phyloP scores from a whole-genome alignment of 2,329 filamentous ascomycete species.

The Botrytis cinerea region DNA sequence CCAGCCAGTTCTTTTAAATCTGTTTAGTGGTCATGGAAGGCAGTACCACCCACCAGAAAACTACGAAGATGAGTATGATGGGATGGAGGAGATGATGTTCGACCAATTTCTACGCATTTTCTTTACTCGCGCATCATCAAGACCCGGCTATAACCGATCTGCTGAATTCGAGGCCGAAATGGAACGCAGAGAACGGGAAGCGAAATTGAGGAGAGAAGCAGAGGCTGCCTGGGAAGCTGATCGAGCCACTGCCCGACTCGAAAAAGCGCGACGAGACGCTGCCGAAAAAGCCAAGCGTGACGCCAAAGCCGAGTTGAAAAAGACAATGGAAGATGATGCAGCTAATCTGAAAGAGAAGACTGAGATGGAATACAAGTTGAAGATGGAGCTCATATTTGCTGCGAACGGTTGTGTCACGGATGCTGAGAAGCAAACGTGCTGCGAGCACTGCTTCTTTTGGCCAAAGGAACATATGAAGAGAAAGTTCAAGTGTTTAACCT shows the following conservation, averaged over 20 bases:
- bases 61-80: background rate
- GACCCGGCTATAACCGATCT: background rate
- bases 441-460: slow-evolving; percentile 31
- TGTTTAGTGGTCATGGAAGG: background rate
- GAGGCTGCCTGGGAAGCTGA: background rate
- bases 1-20: background rate
- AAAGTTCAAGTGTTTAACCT: slow-evolving; percentile 32
- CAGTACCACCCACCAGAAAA: background rate
- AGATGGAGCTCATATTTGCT: slow-evolving; percentile 24
- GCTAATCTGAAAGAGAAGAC: slow-evolving; percentile 8
- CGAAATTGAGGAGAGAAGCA: slow-evolving; percentile 1
- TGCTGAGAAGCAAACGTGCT: slow-evolving; percentile 27
- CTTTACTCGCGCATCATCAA: background rate
- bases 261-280: background rate
- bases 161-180: background rate
- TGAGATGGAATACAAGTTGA: slow-evolving; percentile 9
- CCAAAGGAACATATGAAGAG: slow-evolving; percentile 27
- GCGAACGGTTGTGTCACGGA: slow-evolving; percentile 20
- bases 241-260: background rate
- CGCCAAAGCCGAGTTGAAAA: background rate
- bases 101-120: background rate
- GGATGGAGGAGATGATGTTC: background rate
- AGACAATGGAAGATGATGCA: background rate
- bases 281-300: slow-evolving; percentile 4
- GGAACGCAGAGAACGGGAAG: background rate